A percentile compares a stretch with the other conserved stretches of the same genome.
Conservation (phyloP, 2,329 filamentous ascomycete genomes). For the Ophiostoma sp. region DNA sequence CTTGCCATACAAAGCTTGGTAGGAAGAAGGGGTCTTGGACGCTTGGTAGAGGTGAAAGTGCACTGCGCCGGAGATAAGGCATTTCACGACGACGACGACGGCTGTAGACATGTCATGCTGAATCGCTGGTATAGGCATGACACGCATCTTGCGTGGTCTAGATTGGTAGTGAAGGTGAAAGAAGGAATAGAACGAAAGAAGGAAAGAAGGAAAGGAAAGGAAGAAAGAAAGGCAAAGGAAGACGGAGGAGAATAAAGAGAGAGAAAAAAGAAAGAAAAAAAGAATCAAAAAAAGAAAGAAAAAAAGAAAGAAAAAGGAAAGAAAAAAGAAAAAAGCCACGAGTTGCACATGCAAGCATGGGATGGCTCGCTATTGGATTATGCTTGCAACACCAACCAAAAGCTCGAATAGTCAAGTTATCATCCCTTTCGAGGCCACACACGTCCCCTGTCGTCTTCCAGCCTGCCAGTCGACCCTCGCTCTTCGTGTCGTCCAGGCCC, state of each 20-base stretch:
- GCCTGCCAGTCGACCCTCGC: neutral
- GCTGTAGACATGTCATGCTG: too few relatives aligned
- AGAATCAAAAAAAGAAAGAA: neutral
- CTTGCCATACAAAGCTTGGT: neutral
- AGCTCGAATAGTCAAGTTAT: too few relatives aligned
- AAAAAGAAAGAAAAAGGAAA: neutral
- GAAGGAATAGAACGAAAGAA: too few relatives aligned
- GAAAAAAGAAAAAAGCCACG: neutral
- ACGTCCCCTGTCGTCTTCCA: neutral
- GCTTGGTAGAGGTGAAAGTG: neutral
- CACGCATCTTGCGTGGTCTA: neutral
- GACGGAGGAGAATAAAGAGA: too few relatives aligned
- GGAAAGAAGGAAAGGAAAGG: neutral
- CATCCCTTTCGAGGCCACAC: neutral
- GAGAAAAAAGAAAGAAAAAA: neutral
- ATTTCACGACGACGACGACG: too few relatives aligned
- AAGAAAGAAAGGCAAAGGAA: too few relatives aligned
- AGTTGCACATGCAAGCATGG: neutral
- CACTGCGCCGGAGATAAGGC: too few relatives aligned
- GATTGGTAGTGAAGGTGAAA: neutral
- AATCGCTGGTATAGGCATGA: neutral
- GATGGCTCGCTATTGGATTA: neutral
- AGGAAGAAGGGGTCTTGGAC: neutral
- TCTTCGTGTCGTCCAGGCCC: neutral
- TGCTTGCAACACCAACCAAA: too few relatives aligned